Percentiles rank a stretch among this genome's conserved stretches.
These are phyloP conservation scores for Colletotrichum higginsianum DNA, from an alignment of 2,329 filamentous ascomycete species.

Conservation along the genomic window DNA sequence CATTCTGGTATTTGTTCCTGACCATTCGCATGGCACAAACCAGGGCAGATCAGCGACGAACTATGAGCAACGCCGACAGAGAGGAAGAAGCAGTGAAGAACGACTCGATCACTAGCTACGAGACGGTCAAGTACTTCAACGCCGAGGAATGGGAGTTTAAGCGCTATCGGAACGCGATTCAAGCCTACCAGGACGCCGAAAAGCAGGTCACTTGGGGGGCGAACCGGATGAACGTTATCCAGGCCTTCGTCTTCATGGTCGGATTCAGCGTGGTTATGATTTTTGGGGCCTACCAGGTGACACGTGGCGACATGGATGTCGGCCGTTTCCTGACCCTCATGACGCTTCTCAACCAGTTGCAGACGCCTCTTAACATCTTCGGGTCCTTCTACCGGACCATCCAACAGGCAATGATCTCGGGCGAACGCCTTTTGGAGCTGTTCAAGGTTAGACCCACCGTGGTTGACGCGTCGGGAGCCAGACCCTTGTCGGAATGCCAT, in stretches of 20 bases:
- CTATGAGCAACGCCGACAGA: conserved; percentile 95
- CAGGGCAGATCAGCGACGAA: conserved; percentile 88
- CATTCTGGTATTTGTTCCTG: conserved; percentile 96
- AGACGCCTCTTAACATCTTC: conserved; percentile 87
- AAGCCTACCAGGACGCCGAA: conserved; percentile 80
- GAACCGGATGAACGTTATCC: conserved; percentile 85
- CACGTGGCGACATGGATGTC: conserved; percentile 73
- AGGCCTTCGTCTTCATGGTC: conserved; percentile 84
- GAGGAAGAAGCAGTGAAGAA: conserved; percentile 99
- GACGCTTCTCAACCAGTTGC: conserved; percentile 84
- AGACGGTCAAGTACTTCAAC: conserved; percentile 94
- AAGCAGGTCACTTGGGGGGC: conserved; percentile 83
- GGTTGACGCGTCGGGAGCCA: conserved; percentile 79
- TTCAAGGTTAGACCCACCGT: conserved; percentile 98
- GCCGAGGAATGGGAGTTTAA: conserved; percentile 85
- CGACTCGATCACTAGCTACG: conserved; percentile 98
- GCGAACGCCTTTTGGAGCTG: conserved; percentile 92
- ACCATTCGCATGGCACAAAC: conserved; percentile 97
- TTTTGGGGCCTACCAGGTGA: conserved; percentile 84
- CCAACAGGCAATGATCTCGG: conserved; percentile 97
- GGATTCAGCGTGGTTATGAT: conserved; percentile 81
- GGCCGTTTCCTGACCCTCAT: conserved; percentile 82
- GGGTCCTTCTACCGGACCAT: conserved; percentile 97
- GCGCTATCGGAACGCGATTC: conserved; percentile 80
- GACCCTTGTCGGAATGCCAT: conserved; percentile 75